phyloP scores from a whole-genome alignment of 768 basidiomycete species.

The Suillus lakei region DNA sequence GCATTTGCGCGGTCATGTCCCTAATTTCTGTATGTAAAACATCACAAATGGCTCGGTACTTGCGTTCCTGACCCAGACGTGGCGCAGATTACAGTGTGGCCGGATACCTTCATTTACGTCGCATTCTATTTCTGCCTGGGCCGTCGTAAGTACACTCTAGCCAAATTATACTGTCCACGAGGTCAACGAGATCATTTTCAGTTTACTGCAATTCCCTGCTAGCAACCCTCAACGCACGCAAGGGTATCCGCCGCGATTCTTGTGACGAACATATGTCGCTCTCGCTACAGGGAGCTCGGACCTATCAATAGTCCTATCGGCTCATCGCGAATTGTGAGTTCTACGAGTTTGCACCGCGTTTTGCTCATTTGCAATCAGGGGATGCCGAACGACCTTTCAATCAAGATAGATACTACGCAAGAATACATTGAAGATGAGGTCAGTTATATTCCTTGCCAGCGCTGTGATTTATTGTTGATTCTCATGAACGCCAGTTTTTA shows the following conservation, averaged over 20 bases:
- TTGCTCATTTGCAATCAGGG: slow-evolving; percentile 11
- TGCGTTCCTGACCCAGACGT: neutral
- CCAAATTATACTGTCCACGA: neutral
- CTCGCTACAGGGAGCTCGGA: slow-evolving; percentile 2
- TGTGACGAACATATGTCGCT: neutral
- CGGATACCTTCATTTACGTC: slow-evolving; percentile 55
- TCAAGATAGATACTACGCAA: slow-evolving; percentile 66
- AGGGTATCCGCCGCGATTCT: slow-evolving; percentile 42
- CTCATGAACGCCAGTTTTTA: neutral
- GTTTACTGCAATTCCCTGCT: slow-evolving; percentile 61
- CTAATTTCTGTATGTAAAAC: slow-evolving; percentile 45
- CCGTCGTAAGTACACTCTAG: slow-evolving; percentile 45
- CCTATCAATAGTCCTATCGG: slow-evolving; percentile 10
- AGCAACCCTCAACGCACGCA: slow-evolving; percentile 55
- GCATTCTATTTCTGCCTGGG: slow-evolving; percentile 61
- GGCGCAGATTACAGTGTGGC: slow-evolving; percentile 48
- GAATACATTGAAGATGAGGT: slow-evolving; percentile 50
- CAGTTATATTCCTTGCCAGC: slow-evolving; percentile 3
- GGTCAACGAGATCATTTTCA: slow-evolving; percentile 21
- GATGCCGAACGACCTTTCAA: slow-evolving; percentile 55
- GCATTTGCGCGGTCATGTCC: slow-evolving; percentile 56
- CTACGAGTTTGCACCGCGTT: neutral
- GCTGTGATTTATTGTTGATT: neutral
- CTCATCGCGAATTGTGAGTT: slow-evolving; percentile 17
- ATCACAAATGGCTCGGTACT: neutral